Conservation (phyloP, 306 rosid genomes). For the Citrullus amarus region DNA sequence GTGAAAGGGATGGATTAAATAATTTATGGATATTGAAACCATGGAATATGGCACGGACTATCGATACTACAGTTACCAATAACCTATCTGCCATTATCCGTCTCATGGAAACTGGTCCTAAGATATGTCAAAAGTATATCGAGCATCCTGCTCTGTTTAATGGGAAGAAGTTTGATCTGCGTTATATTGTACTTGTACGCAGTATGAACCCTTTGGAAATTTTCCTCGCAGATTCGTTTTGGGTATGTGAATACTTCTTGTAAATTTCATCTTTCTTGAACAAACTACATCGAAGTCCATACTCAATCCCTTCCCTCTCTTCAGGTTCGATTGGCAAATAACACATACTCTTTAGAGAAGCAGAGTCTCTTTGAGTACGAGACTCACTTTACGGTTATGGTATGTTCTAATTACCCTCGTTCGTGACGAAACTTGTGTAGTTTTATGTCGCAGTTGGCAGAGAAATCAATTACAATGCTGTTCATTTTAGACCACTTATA, state of each 20-base stretch:
- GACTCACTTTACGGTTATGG: conserved; percentile 98
- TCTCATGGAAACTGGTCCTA: conserved; percentile 94
- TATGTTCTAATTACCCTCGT: conserved; percentile 24
- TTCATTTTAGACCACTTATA: not conserved
- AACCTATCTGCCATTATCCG: conserved; percentile 66
- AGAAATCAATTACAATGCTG: not conserved
- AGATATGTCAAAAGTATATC: conserved; percentile 93
- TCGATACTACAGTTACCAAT: conserved; percentile 85
- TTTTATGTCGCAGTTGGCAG: not conserved
- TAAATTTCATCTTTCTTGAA: not conserved
- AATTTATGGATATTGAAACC: conserved; percentile 92
- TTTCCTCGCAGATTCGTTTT: conserved; percentile 75
- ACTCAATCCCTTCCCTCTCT: not conserved
- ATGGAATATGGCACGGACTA: conserved; percentile 98
- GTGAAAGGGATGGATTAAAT: conserved; percentile 57
- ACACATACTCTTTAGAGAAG: conserved; percentile 65
- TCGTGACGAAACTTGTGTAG: not conserved
- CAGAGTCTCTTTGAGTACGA: conserved; percentile 82
- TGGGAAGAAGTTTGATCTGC: conserved; percentile 84
- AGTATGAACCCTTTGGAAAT: conserved; percentile 71
- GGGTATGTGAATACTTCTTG: conserved; percentile 43
- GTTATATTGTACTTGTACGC: conserved; percentile 73
- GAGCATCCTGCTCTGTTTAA: conserved; percentile 79
- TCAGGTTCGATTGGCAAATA: conserved; percentile 91
- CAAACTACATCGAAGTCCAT: not conserved